A percentile compares a stretch with the other conserved stretches of the same genome.
These are phyloP conservation scores for Toxoplasma gondii DNA, from an alignment of 169 alveolate species.

Conservation along the genomic window DNA sequence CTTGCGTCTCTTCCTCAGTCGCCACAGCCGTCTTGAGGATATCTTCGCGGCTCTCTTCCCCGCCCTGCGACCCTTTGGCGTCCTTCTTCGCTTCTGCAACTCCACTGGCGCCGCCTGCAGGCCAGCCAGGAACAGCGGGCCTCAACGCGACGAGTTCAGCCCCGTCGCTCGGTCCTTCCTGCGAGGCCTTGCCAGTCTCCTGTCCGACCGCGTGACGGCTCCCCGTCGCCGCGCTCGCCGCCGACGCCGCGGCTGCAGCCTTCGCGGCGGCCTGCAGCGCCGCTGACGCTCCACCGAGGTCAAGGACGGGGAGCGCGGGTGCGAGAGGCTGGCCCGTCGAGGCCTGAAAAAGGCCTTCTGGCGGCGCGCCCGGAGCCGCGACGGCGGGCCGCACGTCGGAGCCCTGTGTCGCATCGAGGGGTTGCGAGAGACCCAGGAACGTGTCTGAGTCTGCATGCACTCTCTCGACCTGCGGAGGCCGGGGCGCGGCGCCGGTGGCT, in stretches of 20 bases:
- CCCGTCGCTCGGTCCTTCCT: no score
- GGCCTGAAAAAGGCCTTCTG: background rate
- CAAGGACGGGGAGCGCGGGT: background rate
- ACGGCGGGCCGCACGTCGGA: background rate
- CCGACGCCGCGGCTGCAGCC: background rate
- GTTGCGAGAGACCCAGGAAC: background rate
- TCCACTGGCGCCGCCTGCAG: no score
- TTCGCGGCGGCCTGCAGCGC: slow-evolving; percentile 11
- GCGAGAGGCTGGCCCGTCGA: background rate
- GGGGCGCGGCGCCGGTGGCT: background rate
- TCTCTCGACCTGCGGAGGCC: background rate
- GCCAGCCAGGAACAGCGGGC: no score
- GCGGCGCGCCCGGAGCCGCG: no score
- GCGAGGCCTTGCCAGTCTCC: no score
- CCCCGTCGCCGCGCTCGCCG: background rate
- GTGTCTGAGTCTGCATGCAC: background rate
- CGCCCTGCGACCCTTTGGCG: no score
- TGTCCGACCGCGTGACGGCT: no score
- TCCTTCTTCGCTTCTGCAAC: no score
- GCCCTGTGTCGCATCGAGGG: background rate
- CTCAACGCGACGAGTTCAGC: no score
- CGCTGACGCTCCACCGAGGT: background rate
- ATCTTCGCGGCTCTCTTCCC: no score
- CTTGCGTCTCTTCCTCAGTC: no score
- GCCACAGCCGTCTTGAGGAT: no score